A percentile compares a stretch with the other conserved stretches of the same genome.
Conservation (phyloP, 768 basidiomycete species). For the Lactarius akahatsu region DNA sequence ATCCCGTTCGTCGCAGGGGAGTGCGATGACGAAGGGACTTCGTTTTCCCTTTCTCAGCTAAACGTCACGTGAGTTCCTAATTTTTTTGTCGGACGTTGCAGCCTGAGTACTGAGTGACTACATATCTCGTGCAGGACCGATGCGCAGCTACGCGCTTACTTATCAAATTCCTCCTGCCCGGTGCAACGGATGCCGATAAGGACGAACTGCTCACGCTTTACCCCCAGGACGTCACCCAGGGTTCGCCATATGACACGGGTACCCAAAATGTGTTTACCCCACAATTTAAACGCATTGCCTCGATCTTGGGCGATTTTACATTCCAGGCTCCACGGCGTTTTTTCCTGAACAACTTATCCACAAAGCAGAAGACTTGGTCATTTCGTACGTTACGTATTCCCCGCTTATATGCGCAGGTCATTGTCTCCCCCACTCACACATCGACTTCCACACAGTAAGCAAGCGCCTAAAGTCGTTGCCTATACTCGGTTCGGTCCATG, state of each 20-base stretch:
- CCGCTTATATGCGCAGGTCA: not conserved
- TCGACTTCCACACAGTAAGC: slow-evolving; percentile 34
- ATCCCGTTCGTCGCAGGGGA: slow-evolving; percentile 34
- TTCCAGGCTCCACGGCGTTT: slow-evolving; percentile 41
- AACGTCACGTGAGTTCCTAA: slow-evolving; percentile 32
- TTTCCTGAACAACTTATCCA: slow-evolving; percentile 36
- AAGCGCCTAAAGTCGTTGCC: slow-evolving; percentile 36
- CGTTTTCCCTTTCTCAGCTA: slow-evolving; percentile 26
- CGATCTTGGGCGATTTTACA: slow-evolving; percentile 39
- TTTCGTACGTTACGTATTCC: slow-evolving; percentile 35
- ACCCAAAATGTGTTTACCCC: slow-evolving; percentile 32
- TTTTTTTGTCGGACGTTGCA: too few species aligned
- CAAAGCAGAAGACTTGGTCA: slow-evolving; percentile 37
- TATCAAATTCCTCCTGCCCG: slow-evolving; percentile 13
- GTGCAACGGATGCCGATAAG: slow-evolving; percentile 17
- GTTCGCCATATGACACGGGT: slow-evolving; percentile 36
- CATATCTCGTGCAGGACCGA: slow-evolving; percentile 20
- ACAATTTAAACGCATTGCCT: slow-evolving; percentile 43
- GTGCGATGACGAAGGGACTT: slow-evolving; percentile 34
- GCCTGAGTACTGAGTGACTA: too few species aligned
- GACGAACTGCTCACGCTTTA: slow-evolving; percentile 21
- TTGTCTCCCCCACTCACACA: not conserved
- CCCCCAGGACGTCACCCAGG: slow-evolving; percentile 28
- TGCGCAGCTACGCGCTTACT: slow-evolving; percentile 21
- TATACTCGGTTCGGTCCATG: slow-evolving; percentile 33